Conservation (phyloP, 305 asterid genomes). For the Striga hermonthica region DNA sequence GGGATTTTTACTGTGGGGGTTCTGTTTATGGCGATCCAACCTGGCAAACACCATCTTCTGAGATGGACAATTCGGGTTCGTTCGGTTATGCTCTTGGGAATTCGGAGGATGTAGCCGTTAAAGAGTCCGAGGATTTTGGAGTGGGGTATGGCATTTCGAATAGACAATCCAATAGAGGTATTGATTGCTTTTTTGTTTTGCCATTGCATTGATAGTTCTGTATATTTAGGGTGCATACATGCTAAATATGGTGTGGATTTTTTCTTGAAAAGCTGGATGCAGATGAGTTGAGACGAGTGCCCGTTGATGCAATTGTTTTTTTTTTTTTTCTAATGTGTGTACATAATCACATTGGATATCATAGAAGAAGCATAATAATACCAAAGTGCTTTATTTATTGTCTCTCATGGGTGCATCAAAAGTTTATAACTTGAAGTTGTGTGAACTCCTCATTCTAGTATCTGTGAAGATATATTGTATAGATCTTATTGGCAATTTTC, state of each 20-base stretch:
- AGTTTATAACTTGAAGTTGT: neutral
- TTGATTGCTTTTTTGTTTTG: slow-evolving; percentile 13
- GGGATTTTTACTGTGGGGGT: slow-evolving; percentile 66
- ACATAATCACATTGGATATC: slow-evolving; percentile 16
- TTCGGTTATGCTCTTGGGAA: slow-evolving; percentile 74
- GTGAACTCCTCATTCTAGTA: neutral
- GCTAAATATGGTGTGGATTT: neutral
- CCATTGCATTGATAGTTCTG: slow-evolving; percentile 16
- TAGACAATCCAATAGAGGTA: slow-evolving; percentile 88
- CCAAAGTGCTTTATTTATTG: neutral
- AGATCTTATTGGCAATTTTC: neutral
- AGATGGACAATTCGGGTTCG: slow-evolving; percentile 52
- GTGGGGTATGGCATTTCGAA: slow-evolving; percentile 70
- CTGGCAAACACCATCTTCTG: slow-evolving; percentile 73
- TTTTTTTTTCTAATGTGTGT: slow-evolving; percentile 3
- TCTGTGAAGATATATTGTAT: neutral
- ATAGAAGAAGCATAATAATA: slow-evolving; percentile 18
- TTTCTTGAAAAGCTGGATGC: slow-evolving; percentile 19
- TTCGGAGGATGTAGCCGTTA: slow-evolving; percentile 55
- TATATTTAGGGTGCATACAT: slow-evolving; percentile 8
- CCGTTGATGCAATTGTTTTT: slow-evolving; percentile 14
- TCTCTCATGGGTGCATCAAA: neutral
- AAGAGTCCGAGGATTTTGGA: slow-evolving; percentile 68
- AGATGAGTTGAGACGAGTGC: slow-evolving; percentile 20
- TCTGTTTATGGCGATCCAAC: slow-evolving; percentile 71